Conservation (phyloP, 164 flowering plant species). For the Stephania cephalantha region DNA sequence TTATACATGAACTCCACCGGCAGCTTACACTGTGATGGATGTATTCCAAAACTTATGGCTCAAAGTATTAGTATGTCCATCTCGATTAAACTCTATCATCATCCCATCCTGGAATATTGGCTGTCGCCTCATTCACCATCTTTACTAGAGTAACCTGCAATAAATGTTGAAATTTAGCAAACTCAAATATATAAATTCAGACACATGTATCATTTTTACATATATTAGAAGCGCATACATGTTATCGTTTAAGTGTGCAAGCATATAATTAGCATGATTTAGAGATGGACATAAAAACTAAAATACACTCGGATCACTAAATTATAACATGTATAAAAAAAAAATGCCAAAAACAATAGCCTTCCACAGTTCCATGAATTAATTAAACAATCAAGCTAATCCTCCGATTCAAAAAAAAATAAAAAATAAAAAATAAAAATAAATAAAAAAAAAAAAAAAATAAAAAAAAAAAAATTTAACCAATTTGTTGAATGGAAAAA, state of each 20-base stretch:
- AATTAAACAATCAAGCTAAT: background rate
- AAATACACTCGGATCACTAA: background rate
- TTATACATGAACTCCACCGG: background rate
- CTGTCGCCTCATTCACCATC: conserved; percentile 63
- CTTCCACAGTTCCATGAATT: background rate
- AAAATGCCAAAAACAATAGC: background rate
- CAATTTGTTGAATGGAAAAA: background rate
- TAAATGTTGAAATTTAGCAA: background rate
- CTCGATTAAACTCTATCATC: conserved; percentile 8
- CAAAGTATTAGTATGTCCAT: background rate
- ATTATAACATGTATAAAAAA: background rate
- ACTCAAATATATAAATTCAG: background rate
- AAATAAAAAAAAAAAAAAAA: too few relatives aligned
- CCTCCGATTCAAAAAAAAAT: too few relatives aligned
- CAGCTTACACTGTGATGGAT: background rate
- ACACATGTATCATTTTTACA: background rate
- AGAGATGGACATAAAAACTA: background rate
- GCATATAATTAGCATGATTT: background rate
- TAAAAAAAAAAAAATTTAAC: background rate
- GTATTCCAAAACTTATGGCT: background rate
- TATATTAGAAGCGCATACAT: background rate
- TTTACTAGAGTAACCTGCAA: conserved; percentile 62
- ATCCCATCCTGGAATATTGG: conserved; percentile 65
- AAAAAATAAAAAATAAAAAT: too few relatives aligned
- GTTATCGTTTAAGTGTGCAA: background rate